Conservation (phyloP, 169 alveolate species). For the Cryptosporidium parvum region DNA sequence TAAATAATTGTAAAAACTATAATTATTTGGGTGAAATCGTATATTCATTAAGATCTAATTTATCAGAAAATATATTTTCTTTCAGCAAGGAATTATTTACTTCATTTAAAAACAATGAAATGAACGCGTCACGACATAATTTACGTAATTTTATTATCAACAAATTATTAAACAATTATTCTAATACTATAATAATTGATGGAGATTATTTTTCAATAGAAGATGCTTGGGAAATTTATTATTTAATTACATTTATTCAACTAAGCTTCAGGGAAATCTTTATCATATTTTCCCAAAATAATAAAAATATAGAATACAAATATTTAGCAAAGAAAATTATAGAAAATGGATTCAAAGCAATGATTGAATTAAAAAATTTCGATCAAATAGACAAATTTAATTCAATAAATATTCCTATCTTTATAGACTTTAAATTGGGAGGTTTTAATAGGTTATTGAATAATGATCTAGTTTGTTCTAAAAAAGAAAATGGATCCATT, state of each 20-base stretch:
- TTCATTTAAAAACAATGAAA: neutral
- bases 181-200: neutral
- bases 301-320: slow-evolving; percentile 6
- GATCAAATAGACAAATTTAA: neutral
- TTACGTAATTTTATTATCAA: neutral
- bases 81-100: neutral
- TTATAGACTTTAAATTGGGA: neutral
- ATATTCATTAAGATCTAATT: slow-evolving; percentile 10
- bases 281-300: slow-evolving; percentile 7
- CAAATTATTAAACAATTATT: neutral
- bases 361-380: slow-evolving; percentile 18
- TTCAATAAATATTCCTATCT: neutral
- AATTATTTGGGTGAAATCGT: slow-evolving; percentile 26
- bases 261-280: neutral
- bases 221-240: slow-evolving; percentile 18
- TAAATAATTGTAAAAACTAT: neutral
- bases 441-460: neutral
- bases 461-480: neutral
- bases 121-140: neutral
- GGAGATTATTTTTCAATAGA: slow-evolving; percentile 21
- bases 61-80: neutral
- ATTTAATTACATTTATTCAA: slow-evolving; percentile 7
- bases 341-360: slow-evolving; percentile 22
- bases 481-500: neutral
- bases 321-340: slow-evolving; percentile 3